phyloP scores from a whole-genome alignment of 352 stramenopile species.

The Phytopythium sindhum region DNA sequence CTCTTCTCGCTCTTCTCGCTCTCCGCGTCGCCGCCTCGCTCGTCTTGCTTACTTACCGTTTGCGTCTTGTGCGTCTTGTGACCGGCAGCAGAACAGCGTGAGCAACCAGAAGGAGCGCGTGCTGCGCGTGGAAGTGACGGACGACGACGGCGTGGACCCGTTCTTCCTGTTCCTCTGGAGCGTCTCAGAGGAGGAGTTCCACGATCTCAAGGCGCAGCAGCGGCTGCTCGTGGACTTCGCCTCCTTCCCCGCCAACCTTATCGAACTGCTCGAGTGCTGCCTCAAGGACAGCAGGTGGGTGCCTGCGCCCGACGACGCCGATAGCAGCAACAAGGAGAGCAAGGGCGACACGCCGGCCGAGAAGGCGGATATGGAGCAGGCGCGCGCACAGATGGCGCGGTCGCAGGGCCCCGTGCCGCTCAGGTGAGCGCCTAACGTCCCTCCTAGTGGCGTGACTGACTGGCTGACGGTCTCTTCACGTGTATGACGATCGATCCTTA shows the following conservation, averaged over 20 bases:
- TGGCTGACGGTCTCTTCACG: conserved; percentile 3
- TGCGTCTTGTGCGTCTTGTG: no score
- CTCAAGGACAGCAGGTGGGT: conserved; percentile 63
- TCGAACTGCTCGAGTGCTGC: conserved; percentile 90
- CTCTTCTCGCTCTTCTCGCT: not conserved
- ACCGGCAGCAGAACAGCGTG: conserved; percentile 54
- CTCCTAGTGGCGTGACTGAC: not conserved
- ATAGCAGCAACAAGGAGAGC: not conserved
- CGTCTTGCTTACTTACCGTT: not conserved
- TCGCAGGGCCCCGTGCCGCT: conserved; percentile 69
- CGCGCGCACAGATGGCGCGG: conserved; percentile 30
- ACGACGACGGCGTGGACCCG: conserved; percentile 88
- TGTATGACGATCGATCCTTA: conserved; percentile 14
- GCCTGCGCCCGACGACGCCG: conserved; percentile 17
- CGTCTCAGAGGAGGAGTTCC: conserved; percentile 94
- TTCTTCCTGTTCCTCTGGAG: conserved; percentile 93
- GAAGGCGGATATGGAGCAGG: conserved; percentile 6
- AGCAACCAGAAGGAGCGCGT: conserved; percentile 87
- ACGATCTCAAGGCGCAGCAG: conserved; percentile 93
- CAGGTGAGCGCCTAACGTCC: conserved; percentile 26
- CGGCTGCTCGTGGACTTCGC: conserved; percentile 92
- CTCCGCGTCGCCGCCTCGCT: not conserved
- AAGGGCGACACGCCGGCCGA: conserved; percentile 7
- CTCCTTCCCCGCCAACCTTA: conserved; percentile 90
- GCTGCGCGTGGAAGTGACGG: conserved; percentile 92